Evolutionary conservation across 1,139 yeast species (phyloP), one percentile per base, ranked within the genome.

Genomic region (Taiozyma sp.): DNA sequence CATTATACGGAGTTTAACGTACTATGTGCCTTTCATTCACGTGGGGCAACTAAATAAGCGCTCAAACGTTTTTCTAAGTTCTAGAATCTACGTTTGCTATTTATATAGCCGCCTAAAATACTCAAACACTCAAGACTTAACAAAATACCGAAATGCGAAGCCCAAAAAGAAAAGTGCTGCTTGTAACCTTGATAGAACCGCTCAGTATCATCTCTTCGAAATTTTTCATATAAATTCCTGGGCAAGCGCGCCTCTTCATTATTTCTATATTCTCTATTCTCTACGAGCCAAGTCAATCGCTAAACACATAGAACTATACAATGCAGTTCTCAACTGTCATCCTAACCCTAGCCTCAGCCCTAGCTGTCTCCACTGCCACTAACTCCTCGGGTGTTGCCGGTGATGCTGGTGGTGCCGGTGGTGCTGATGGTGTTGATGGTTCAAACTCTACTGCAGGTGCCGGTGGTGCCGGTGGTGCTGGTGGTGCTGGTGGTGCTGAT

Each of bases 271-370:
- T 39, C 26, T 24, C 26, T 24, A 24, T 24, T 24, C 26, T 6
- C 26, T 24, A 24, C 26, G 7, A 7, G 7, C 7, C 6, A 37
- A 16, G 24, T 19, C 41, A 37, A 37, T 22, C 22, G 29, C 29
- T 35, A 28, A 22, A 34, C n/a, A 11, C n/a, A 22, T 24, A 24
- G 35, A 32, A 32, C 19, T 32, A 28, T 24, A 47, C 26, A 19
- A 49, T 49, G 51, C 44, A 44, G 43, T 40, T 49, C 28, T 35
- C 51, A 32, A 32, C 47, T 22, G 24, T 43, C 24, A 28, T 48
- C 29, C 16, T 43, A 14, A 21, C 46, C 11, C 9, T 45, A 22
- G n/a, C 47, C 22, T 30, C 46, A 7, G 30, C 47, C 9, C 42
- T 43, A 39, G 19, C 49, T 42, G 48, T 42, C 9, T 43, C 48